A percentile compares a stretch with the other conserved stretches of the same genome.
Evolutionary conservation across 2,329 filamentous ascomycete genomes (phyloP).

Genomic region (Pseudocercospora fuligena): DNA sequence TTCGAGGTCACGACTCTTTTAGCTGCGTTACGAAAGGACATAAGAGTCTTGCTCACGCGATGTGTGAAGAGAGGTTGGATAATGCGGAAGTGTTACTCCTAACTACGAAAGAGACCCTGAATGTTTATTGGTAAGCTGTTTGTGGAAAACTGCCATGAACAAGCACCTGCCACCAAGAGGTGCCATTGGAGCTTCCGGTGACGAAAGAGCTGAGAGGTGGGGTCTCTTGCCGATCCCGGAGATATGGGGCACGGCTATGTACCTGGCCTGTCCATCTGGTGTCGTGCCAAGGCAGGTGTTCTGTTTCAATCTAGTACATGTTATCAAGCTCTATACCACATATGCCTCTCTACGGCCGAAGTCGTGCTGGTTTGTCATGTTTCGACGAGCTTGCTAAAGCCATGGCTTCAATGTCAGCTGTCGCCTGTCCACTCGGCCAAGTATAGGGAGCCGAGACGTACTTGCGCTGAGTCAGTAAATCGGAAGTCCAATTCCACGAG

Average conservation of each 20-base stretch:
- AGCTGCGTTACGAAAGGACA: slow-evolving; percentile 27
- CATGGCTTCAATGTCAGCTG: background rate
- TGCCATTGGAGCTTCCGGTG: background rate
- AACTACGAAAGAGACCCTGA: background rate
- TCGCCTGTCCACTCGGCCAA: background rate
- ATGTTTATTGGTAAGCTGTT: slow-evolving; percentile 9
- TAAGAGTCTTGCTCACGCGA: slow-evolving; percentile 7
- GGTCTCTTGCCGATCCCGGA: slow-evolving; percentile 2
- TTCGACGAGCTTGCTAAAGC: background rate
- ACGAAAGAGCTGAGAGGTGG: slow-evolving; percentile 1
- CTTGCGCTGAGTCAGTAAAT: background rate
- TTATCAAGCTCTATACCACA: background rate
- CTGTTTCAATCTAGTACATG: background rate
- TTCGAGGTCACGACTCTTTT: slow-evolving; percentile 25
- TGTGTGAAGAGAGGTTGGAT: background rate
- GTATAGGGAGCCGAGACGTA: background rate
- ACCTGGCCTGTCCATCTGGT: background rate
- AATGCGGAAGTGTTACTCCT: background rate
- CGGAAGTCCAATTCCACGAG: background rate
- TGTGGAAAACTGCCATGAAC: background rate
- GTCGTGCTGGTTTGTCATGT: background rate
- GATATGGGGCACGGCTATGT: background rate
- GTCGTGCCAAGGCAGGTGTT: background rate
- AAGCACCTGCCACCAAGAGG: background rate
- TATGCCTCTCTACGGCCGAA: background rate